Percentiles rank a stretch among this genome's conserved stretches.
These are phyloP conservation scores for Russula lepida DNA, from an alignment of 768 basidiomycete genomes.

Conservation along the genomic window DNA sequence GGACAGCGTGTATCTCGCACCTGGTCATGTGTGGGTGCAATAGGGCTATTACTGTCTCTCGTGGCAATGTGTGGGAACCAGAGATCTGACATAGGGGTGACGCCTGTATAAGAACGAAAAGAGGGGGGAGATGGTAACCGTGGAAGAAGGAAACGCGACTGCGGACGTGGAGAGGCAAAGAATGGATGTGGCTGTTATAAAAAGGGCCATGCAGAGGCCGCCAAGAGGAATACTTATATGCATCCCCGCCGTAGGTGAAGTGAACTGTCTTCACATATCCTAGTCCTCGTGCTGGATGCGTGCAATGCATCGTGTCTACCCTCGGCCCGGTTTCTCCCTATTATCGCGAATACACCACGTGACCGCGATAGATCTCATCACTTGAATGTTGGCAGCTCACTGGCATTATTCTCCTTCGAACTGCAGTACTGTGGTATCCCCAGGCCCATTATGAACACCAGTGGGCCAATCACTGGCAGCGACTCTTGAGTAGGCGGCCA, in stretches of 20 bases:
- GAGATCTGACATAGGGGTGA: slow-evolving; percentile 6
- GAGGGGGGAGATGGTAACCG: not conserved
- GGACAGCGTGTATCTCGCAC: slow-evolving; percentile 4
- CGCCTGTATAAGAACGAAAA: not conserved
- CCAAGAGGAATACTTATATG: slow-evolving; percentile 5
- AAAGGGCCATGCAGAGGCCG: slow-evolving; percentile 2
- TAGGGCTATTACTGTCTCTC: not conserved
- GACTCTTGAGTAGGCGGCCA: no score
- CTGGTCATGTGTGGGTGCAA: slow-evolving; percentile 17
- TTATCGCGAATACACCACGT: not conserved
- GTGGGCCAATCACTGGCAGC: no score
- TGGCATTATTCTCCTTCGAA: no score
- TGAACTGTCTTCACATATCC: not conserved
- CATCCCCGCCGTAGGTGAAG: not conserved
- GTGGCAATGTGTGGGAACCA: slow-evolving; percentile 2
- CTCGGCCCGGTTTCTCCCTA: not conserved
- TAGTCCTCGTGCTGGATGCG: slow-evolving; percentile 8
- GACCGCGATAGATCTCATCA: no score
- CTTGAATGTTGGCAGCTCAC: no score
- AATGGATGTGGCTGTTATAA: not conserved
- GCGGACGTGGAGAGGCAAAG: not conserved
- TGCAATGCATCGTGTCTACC: not conserved
- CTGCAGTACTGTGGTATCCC: no score
- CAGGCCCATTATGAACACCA: no score
- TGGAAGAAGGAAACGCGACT: not conserved